Percentiles rank a stretch among this genome's conserved stretches.
phyloP scores from a whole-genome alignment of 73 alveolate species.

The Paramecium primaurelia region DNA sequence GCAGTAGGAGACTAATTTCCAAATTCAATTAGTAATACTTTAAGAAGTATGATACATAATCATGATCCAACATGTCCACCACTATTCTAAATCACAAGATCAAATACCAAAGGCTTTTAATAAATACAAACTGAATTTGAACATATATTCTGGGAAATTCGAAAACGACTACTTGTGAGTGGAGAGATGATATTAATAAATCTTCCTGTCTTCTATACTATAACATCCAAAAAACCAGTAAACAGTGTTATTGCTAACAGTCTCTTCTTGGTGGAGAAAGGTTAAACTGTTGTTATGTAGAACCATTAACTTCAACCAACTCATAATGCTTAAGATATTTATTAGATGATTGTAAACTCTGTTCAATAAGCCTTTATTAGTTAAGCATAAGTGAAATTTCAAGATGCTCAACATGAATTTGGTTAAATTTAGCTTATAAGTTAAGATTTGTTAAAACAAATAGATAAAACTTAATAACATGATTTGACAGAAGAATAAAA shows the following conservation, averaged over 20 bases:
- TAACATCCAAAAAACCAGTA: not conserved
- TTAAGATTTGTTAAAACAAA: not conserved
- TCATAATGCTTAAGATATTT: not conserved
- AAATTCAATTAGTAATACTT: not conserved
- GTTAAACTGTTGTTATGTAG: not conserved
- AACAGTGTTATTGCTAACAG: not conserved
- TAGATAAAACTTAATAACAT: not conserved
- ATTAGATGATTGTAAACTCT: not conserved
- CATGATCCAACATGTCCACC: constrained; percentile 4
- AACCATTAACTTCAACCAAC: not conserved
- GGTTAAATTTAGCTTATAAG: not conserved
- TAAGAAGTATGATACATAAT: not conserved
- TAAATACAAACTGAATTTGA: not conserved
- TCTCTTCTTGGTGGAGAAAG: not conserved
- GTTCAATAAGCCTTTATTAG: constrained; percentile 9
- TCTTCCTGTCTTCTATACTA: not conserved
- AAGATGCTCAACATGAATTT: not conserved
- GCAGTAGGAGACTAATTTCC: constrained; percentile 29
- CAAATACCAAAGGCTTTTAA: not conserved
- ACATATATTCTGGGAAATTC: constrained; percentile 7
- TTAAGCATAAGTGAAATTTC: not conserved
- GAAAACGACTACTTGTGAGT: not conserved
- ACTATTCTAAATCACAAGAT: not conserved
- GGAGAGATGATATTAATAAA: not conserved
- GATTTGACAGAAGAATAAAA: not conserved